A percentile compares a stretch with the other conserved stretches of the same genome.
Evolutionary conservation across 768 basidiomycete genomes (phyloP).

Genomic region (Kwoniella botswanensis): DNA sequence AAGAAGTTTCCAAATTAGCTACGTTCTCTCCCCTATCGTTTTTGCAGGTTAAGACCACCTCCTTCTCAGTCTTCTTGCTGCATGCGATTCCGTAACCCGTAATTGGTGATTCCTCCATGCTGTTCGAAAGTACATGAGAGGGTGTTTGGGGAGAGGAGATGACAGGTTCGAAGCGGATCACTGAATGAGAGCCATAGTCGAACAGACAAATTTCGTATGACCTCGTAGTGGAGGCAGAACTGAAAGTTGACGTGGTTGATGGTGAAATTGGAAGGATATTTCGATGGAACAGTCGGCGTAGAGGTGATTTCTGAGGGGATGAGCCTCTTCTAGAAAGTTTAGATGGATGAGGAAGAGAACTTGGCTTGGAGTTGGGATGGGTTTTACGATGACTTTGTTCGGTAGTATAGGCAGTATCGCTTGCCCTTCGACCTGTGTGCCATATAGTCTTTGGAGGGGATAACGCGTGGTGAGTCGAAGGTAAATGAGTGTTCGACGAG

Average conservation of each 20-base stretch:
- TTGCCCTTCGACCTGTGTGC: background rate
- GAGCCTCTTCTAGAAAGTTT: background rate
- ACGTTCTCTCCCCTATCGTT: background rate
- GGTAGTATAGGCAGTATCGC: background rate
- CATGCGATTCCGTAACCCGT: background rate
- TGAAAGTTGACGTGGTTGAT: background rate
- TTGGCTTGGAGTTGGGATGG: background rate
- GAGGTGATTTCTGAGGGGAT: slow-evolving; percentile 2
- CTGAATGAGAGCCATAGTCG: slow-evolving; percentile 6
- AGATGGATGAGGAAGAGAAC: background rate
- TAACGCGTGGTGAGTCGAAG: background rate
- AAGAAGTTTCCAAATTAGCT: background rate
- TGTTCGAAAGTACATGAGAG: background rate
- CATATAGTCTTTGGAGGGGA: background rate
- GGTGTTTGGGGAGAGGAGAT: background rate
- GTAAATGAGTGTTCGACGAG: too few species aligned
- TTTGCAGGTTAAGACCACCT: background rate
- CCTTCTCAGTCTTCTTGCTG: slow-evolving; percentile 2
- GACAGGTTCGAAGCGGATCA: slow-evolving; percentile 9
- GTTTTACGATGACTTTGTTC: background rate
- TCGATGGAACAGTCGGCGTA: slow-evolving; percentile 1
- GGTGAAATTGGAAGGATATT: background rate
- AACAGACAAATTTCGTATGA: background rate
- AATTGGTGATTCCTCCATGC: background rate
- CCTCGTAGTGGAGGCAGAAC: too few species aligned